Evolutionary conservation across 768 basidiomycete genomes (phyloP).

Genomic region (Tulasnella calospora): DNA sequence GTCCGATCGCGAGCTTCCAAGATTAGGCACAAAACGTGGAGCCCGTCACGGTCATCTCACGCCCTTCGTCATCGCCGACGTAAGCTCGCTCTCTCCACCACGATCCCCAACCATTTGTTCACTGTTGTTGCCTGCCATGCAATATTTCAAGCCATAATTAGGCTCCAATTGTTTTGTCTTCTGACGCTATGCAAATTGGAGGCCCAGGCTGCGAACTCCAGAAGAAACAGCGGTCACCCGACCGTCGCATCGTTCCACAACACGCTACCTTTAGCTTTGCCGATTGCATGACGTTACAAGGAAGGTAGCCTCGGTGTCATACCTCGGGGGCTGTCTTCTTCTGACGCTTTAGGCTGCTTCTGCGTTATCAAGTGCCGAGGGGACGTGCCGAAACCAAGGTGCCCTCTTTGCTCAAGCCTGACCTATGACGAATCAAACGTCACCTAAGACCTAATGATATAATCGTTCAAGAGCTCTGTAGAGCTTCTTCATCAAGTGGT

Average conservation of each 20-base stretch:
- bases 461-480: not conserved
- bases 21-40: not conserved
- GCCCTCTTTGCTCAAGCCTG: not conserved
- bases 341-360: not conserved
- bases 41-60: slow-evolving; percentile 9
- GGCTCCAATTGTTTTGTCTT: not conserved
- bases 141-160: not conserved
- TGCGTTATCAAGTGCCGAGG: not conserved
- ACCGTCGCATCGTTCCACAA: not conserved
- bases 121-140: not conserved
- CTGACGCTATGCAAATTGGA: not conserved
- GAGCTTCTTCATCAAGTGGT: not conserved
- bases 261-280: not conserved
- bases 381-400: not conserved
- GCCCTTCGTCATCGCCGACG: not conserved
- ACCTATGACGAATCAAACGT: not conserved
- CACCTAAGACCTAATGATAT: not conserved
- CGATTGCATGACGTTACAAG: not conserved
- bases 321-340: not conserved
- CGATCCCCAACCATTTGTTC: not conserved
- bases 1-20: not conserved
- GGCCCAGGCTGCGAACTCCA: not conserved
- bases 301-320: not conserved
- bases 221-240: not conserved
- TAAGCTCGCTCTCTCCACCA: not conserved